Evolutionary conservation across 31 red algal species (phyloP), one percentile per base, ranked within the genome.

Genomic region (Porphyra umbilicalis): DNA sequence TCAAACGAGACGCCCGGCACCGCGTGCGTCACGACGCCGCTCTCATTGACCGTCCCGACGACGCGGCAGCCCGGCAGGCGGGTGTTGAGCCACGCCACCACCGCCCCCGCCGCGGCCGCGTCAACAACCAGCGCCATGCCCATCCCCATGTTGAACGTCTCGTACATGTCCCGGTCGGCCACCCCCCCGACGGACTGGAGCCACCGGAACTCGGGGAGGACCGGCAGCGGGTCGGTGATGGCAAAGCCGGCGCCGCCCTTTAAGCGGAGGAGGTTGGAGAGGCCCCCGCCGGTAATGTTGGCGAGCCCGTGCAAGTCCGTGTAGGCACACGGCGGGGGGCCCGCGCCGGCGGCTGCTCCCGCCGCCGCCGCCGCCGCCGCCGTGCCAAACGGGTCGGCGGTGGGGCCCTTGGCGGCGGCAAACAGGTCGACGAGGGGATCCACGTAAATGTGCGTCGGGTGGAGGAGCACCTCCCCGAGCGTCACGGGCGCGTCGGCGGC

Each of bases 71-170:
- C 89, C 0, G 81, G 33, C 14, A 88, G 36, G 33, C 91, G 78
- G 36, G 81, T 83, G 82, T 46, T 68, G 34, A 98, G 74, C 88
- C 88, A 94, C 32, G 34, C 38, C 13, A 40, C 76, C 39, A 94
- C 87, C 68, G 37, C 37, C 1, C 31, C 77, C 10, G 89, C 89
- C 57, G 77, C 86, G 29, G 87, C 38, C 7, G 80, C 57, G 39
- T 82, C 86, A 20, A 98, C 92, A 15, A 98, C 77, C 18, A 98
- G 36, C 25, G 79, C 84, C 87, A 98, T 86, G n/a, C 96, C 96
- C 90, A 98, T 98, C 40, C 96, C 96, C 92, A 98, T 94, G 75
- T 98, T 98, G 88, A 95, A 98, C 4, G 92, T 92, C 9, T 90
- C 83, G 76, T 88, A 92, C 96, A 98, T 98, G 76, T 98, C 96